Evolutionary conservation across 345 rosid genomes (phyloP).

Genomic region (Gossypium thurberi): DNA sequence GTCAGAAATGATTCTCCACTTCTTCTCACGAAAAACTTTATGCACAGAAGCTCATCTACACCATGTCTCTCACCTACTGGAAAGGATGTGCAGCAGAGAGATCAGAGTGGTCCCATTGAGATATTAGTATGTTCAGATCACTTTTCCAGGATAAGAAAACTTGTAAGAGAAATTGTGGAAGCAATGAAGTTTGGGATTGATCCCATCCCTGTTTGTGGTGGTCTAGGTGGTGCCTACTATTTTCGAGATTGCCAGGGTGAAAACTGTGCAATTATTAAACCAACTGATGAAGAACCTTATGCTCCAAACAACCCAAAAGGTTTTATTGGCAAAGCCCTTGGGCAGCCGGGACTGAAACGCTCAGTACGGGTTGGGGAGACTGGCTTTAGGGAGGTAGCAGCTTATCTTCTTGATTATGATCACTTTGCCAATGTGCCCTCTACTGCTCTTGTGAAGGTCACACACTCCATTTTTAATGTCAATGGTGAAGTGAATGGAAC

Average conservation of each 20-base stretch:
- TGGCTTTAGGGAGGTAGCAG: conserved; percentile 67
- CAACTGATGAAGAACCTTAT: conserved; percentile 77
- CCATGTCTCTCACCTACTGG: conserved; percentile 74
- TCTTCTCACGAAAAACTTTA: conserved; percentile 43
- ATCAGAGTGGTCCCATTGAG: conserved; percentile 59
- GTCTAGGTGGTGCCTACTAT: conserved; percentile 83
- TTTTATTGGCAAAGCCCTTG: conserved; percentile 61
- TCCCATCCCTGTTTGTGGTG: conserved; percentile 53
- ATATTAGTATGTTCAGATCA: conserved; percentile 45
- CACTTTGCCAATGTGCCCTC: conserved; percentile 69
- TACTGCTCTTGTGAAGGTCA: conserved; percentile 59
- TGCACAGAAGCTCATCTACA: conserved; percentile 72
- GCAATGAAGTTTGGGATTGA: conserved; percentile 59
- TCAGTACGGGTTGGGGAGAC: conserved; percentile 76
- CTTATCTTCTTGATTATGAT: conserved; percentile 58
- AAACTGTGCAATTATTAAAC: conserved; percentile 62
- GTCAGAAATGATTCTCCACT: conserved; percentile 65
- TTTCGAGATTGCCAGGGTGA: conserved; percentile 51
- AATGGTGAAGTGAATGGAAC: conserved; percentile 51
- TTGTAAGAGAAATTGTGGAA: conserved; percentile 45
- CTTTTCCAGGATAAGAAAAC: conserved; percentile 27
- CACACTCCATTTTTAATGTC: conserved; percentile 56
- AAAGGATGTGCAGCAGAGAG: conserved; percentile 52
- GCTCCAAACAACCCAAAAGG: conserved; percentile 88
- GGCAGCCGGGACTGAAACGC: conserved; percentile 66